These are phyloP conservation scores for Polytrichum commune DNA, from an alignment of 225 moss, liverwort and hornwort species.

Conservation along the genomic window DNA sequence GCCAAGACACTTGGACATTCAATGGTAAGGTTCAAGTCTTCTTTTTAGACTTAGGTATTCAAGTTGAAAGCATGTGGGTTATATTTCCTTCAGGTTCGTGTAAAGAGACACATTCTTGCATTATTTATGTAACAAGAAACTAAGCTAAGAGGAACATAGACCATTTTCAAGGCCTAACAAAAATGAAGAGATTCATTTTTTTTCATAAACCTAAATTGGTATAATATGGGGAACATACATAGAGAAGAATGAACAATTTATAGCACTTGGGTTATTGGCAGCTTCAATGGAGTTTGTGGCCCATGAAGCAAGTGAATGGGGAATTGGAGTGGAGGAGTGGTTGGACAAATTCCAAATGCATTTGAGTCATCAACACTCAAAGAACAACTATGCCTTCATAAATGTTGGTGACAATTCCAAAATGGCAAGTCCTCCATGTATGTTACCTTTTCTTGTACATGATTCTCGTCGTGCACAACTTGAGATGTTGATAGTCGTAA, in stretches of 20 bases:
- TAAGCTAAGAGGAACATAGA: too few relatives aligned
- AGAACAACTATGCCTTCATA: constrained; percentile 23
- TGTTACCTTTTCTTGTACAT: constrained; percentile 21
- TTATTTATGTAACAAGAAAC: too few relatives aligned
- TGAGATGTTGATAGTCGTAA: too few relatives aligned
- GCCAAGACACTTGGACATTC: constrained; percentile 30
- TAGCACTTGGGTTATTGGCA: background rate
- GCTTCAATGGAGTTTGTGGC: constrained; percentile 23
- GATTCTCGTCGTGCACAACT: background rate
- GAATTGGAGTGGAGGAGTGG: constrained; percentile 23
- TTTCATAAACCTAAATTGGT: too few relatives aligned
- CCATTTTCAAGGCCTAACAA: too few relatives aligned
- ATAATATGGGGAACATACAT: too few relatives aligned
- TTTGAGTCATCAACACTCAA: constrained; percentile 22
- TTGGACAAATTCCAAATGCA: constrained; percentile 20
- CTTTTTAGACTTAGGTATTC: background rate
- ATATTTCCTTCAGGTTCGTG: too few relatives aligned
- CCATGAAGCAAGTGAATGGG: constrained; percentile 8
- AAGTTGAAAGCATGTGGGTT: too few relatives aligned
- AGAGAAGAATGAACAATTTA: background rate
- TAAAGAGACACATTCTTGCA: too few relatives aligned
- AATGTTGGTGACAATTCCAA: constrained; percentile 11
- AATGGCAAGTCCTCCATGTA: constrained; percentile 58
- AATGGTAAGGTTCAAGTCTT: constrained; percentile 23
- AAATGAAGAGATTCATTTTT: too few relatives aligned